phyloP scores from a whole-genome alignment of 441 rosid genomes.

The Adansonia rubrostipa region DNA sequence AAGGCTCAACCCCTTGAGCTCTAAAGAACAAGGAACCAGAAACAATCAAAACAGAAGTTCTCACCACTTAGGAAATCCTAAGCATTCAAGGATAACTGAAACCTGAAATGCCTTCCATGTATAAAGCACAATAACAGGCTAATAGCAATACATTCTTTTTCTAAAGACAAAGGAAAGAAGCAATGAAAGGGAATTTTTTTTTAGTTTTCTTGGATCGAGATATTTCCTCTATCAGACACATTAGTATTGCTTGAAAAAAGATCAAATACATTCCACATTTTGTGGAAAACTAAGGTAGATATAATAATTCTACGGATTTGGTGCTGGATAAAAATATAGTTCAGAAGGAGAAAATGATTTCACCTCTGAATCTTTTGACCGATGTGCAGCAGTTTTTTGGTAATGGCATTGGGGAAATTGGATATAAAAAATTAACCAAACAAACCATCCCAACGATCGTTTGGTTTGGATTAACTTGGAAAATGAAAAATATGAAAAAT shows the following conservation, averaged over 20 bases:
- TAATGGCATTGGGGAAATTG: background rate
- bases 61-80: background rate
- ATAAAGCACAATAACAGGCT: background rate
- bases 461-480: too few relatives aligned
- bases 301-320: background rate
- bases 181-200: background rate
- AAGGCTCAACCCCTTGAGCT: constrained; percentile 74
- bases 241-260: background rate
- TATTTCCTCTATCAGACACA: background rate
- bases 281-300: background rate
- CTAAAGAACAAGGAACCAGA: constrained; percentile 34
- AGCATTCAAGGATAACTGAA: background rate
- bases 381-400: background rate
- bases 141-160: background rate
- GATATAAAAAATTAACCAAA: constrained; percentile 41
- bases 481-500: too few relatives aligned
- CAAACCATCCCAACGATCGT: constrained; percentile 61
- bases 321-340: background rate
- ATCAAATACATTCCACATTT: background rate
- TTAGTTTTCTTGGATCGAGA: background rate
- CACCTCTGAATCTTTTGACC: constrained; percentile 7
- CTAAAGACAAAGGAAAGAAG: background rate
- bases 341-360: background rate
- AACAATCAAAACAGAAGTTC: background rate
- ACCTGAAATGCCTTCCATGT: background rate